These are phyloP conservation scores for Myotisia sp. DNA, from an alignment of 2,329 filamentous ascomycete species.

Conservation along the genomic window DNA sequence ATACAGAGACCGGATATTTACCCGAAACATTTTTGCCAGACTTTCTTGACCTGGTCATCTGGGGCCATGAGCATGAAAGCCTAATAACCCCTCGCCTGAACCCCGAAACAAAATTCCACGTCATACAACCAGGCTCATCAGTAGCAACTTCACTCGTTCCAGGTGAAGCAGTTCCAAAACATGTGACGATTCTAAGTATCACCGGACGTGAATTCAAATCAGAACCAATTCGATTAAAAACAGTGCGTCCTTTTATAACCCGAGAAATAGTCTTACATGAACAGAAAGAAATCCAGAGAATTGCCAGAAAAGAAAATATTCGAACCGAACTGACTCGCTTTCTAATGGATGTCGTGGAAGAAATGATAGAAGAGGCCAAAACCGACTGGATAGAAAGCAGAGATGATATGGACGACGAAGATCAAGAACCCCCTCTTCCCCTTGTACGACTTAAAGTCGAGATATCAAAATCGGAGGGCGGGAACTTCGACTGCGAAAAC, in stretches of 20 bases:
- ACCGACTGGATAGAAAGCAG: constrained; percentile 69
- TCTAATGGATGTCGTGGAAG: constrained; percentile 64
- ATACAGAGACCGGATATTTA: constrained; percentile 84
- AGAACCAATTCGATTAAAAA: constrained; percentile 70
- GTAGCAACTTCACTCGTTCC: constrained; percentile 84
- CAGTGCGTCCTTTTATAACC: constrained; percentile 81
- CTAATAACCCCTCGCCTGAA: constrained; percentile 73
- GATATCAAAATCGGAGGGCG: constrained; percentile 69
- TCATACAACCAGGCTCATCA: constrained; percentile 95
- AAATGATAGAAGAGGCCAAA: constrained; percentile 75
- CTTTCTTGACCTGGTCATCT: constrained; percentile 82
- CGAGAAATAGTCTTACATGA: constrained; percentile 64
- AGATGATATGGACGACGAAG: constrained; percentile 43
- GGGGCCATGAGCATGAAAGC: constrained; percentile 97
- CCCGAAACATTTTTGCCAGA: constrained; percentile 86
- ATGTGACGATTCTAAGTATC: constrained; percentile 73
- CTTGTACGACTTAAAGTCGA: constrained; percentile 84
- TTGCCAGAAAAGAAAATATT: constrained; percentile 73
- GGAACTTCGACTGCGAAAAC: constrained; percentile 81
- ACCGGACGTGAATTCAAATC: constrained; percentile 68
- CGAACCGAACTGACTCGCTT: constrained; percentile 63
- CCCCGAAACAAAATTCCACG: constrained; percentile 76
- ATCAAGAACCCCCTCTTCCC: constrained; percentile 56
- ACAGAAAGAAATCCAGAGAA: constrained; percentile 59
- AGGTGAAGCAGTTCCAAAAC: constrained; percentile 80